A percentile compares a stretch with the other conserved stretches of the same genome.
Conservation (phyloP, 2,329 filamentous ascomycete species). For the Cylindrodendrum hubeiense region DNA sequence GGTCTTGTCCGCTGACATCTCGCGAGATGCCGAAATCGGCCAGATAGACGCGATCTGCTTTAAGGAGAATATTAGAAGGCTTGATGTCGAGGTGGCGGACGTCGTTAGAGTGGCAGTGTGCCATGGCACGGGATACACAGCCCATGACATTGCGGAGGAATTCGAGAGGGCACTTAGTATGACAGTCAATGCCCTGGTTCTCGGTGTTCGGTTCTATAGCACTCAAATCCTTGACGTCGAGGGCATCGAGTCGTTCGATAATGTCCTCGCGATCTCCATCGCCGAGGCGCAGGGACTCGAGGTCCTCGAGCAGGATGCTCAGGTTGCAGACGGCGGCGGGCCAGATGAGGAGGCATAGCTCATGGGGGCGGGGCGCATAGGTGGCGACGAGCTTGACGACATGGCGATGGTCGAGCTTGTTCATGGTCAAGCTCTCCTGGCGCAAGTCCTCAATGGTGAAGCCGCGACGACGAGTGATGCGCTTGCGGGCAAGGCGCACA, state of each 20-base stretch:
- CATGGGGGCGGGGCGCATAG: conserved; percentile 55
- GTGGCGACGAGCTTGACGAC: conserved; percentile 62
- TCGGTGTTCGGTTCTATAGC: conserved; percentile 48
- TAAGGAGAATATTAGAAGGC: conserved; percentile 61
- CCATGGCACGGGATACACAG: conserved; percentile 58
- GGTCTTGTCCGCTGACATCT: conserved; percentile 59
- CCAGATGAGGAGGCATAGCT: conserved; percentile 61
- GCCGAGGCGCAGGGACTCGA: conserved; percentile 55
- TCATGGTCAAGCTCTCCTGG: conserved; percentile 61
- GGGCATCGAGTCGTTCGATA: conserved; percentile 50
- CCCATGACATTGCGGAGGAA: conserved; percentile 59
- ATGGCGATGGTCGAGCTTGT: conserved; percentile 60
- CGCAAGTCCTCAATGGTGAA: conserved; percentile 56
- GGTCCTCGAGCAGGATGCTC: conserved; percentile 55
- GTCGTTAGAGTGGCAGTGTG: conserved; percentile 56
- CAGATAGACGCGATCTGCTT: conserved; percentile 59
- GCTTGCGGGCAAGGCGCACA: conserved; percentile 60
- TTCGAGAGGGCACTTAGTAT: conserved; percentile 52
- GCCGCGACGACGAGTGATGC: conserved; percentile 52
- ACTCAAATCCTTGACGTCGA: conserved; percentile 54
- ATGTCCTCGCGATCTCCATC: conserved; percentile 57
- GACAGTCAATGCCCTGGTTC: conserved; percentile 35
- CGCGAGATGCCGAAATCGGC: conserved; percentile 63
- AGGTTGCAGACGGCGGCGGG: conserved; percentile 62
- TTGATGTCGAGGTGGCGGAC: conserved; percentile 63